phyloP scores from a whole-genome alignment of 2,329 filamentous ascomycete species.

The Leptographium procerum region DNA sequence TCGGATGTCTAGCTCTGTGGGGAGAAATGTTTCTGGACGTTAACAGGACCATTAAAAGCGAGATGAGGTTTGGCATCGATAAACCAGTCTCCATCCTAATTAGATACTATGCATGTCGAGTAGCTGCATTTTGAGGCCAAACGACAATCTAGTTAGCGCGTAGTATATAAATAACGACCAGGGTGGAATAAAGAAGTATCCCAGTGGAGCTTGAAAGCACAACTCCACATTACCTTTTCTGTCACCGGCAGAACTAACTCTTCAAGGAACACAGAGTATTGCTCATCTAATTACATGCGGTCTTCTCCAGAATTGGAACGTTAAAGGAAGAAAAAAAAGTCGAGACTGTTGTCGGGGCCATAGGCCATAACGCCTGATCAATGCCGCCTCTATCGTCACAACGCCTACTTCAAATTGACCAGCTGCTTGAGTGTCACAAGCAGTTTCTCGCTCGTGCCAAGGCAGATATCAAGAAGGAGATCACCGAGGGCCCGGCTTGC shows the following conservation, averaged over 20 bases:
- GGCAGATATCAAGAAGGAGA: background rate
- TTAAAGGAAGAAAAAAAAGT: background rate
- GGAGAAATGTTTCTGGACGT: background rate
- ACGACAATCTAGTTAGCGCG: background rate
- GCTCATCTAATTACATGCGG: background rate
- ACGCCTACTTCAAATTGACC: background rate
- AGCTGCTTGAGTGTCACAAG: conserved; percentile 1
- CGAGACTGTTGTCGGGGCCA: too few species aligned
- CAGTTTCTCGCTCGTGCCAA: conserved; percentile 1
- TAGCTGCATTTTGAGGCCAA: background rate
- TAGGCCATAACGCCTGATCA: background rate
- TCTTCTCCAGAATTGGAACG: background rate
- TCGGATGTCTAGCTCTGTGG: too few species aligned
- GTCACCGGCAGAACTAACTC: background rate
- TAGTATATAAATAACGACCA: background rate
- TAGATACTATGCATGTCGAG: background rate
- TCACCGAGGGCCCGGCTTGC: background rate
- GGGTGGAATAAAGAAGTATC: background rate
- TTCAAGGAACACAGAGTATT: too few species aligned
- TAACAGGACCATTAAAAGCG: background rate
- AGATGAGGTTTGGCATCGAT: background rate
- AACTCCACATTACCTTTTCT: background rate
- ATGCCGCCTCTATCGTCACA: background rate
- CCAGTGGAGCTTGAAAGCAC: background rate
- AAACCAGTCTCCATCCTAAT: background rate